Conservation (phyloP, 2,329 filamentous ascomycete species). For the Talaromyces sp. region DNA sequence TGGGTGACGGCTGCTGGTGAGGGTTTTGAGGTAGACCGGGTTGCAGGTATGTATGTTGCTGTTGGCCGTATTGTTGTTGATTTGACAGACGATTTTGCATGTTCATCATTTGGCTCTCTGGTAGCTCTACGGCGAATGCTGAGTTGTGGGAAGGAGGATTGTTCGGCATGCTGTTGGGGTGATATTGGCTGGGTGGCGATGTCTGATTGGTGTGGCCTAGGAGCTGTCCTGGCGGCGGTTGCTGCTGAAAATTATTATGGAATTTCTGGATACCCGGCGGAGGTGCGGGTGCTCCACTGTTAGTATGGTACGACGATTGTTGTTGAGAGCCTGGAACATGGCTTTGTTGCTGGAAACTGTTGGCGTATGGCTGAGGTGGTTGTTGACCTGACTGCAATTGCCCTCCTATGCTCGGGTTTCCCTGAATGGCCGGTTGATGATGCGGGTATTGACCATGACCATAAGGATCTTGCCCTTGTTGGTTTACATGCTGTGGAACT, state of each 20-base stretch:
- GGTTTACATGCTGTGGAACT: slow-evolving; percentile 1
- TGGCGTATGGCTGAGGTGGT: not conserved
- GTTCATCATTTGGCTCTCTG: slow-evolving; percentile 11
- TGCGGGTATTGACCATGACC: slow-evolving; percentile 2
- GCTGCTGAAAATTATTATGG: not conserved
- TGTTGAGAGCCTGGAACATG: not conserved
- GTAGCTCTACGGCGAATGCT: slow-evolving; percentile 17
- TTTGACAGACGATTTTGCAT: not conserved
- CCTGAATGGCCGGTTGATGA: slow-evolving; percentile 5
- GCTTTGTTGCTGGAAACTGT: slow-evolving; percentile 3
- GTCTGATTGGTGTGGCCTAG: slow-evolving; percentile 2
- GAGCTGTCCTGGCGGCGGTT: not conserved
- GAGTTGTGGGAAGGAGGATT: not conserved
- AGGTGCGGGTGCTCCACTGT: not conserved
- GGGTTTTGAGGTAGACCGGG: not conserved
- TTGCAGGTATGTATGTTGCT: slow-evolving; percentile 3
- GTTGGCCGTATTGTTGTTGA: slow-evolving; percentile 6
- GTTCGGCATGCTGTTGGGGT: not conserved
- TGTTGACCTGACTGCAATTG: not conserved
- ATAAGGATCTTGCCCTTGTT: slow-evolving; percentile 1
- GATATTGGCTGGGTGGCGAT: slow-evolving; percentile 4
- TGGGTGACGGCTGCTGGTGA: slow-evolving; percentile 1
- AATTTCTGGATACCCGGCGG: not conserved
- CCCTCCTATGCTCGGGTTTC: not conserved
- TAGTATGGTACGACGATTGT: not conserved